phyloP scores from a whole-genome alignment of 257 asterid genomes.

The Paraleonurus japonicus region DNA sequence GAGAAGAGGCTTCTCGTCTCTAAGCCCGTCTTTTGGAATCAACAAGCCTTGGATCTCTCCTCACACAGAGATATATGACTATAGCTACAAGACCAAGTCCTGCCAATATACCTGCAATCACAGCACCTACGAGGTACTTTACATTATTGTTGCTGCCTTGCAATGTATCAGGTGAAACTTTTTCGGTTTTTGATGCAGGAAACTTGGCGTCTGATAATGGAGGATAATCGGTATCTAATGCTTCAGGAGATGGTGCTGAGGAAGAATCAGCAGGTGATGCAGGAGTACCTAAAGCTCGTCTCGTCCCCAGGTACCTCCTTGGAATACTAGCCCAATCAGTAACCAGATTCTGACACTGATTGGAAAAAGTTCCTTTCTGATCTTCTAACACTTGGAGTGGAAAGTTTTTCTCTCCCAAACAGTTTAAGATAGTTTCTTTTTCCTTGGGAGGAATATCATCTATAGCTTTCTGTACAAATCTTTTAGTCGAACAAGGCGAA shows the following conservation, averaged over 20 bases:
- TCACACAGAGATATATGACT: slow-evolving; percentile 40
- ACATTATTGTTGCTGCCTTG: slow-evolving; percentile 11
- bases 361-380: slow-evolving; percentile 16
- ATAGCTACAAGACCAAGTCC: slow-evolving; percentile 49
- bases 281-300: not conserved
- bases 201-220: slow-evolving; percentile 10
- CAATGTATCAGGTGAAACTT: slow-evolving; percentile 18
- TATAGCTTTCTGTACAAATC: slow-evolving; percentile 34
- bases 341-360: slow-evolving; percentile 33
- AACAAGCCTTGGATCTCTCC: slow-evolving; percentile 33
- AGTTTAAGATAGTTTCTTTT: slow-evolving; percentile 36
- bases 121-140: slow-evolving; percentile 37
- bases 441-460: slow-evolving; percentile 37
- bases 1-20: slow-evolving; percentile 75
- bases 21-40: slow-evolving; percentile 45
- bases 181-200: slow-evolving; percentile 28
- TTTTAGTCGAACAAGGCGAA: slow-evolving; percentile 31
- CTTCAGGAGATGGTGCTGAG: not conserved
- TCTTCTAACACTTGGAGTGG: slow-evolving; percentile 14
- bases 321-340: slow-evolving; percentile 43
- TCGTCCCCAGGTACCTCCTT: slow-evolving; percentile 56
- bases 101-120: slow-evolving; percentile 41
- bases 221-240: slow-evolving; percentile 19
- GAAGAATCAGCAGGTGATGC: not conserved
- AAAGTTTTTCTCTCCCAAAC: slow-evolving; percentile 38